Evolutionary conservation across 2,329 filamentous ascomycete genomes (phyloP).

Genomic region (Aspergillus nomiae): DNA sequence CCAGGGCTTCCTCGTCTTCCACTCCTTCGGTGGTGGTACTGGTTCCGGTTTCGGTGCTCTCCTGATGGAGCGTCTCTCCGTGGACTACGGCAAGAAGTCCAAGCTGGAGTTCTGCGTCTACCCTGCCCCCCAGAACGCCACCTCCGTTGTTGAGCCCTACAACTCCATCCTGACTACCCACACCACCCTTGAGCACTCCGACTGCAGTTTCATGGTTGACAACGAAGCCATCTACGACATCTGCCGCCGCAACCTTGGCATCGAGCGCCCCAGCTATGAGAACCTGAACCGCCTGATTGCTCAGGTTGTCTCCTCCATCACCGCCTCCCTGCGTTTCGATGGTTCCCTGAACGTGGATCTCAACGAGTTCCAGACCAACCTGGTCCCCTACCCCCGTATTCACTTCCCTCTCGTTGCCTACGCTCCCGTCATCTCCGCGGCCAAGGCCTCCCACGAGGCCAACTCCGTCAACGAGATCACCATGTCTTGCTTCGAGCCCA

Average conservation of each 20-base stretch:
- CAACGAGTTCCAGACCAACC: constrained; percentile 99
- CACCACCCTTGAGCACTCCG: constrained; percentile 98
- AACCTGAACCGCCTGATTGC: constrained; percentile 99
- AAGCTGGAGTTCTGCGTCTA: constrained; percentile 99
- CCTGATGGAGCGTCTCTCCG: constrained; percentile 96
- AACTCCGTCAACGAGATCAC: constrained; percentile 98
- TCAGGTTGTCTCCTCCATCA: constrained; percentile 98
- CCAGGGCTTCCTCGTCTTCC: constrained; percentile 99
- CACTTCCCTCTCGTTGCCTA: constrained; percentile 99
- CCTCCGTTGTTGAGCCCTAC: constrained; percentile 98
- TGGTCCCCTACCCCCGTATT: constrained; percentile 97
- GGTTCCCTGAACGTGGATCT: constrained; percentile 98
- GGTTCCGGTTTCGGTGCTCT: constrained; percentile 98
- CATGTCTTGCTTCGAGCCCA: constrained; percentile 98
- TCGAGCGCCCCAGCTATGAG: constrained; percentile 97
- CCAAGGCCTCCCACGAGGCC: constrained; percentile 95
- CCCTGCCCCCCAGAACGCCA: constrained; percentile 94
- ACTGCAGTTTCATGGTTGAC: constrained; percentile 99
- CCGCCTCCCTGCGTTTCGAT: constrained; percentile 96
- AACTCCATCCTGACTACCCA: constrained; percentile 99
- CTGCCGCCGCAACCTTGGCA: constrained; percentile 94
- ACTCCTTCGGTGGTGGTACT: constrained; percentile 98
- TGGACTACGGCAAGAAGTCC: constrained; percentile 99
- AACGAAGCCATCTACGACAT: constrained; percentile 99
- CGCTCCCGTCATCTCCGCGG: constrained; percentile 87